Base-by-base conservation (phyloP, 805 yeast genomes). In the Ogataea populi-albae region DNA sequence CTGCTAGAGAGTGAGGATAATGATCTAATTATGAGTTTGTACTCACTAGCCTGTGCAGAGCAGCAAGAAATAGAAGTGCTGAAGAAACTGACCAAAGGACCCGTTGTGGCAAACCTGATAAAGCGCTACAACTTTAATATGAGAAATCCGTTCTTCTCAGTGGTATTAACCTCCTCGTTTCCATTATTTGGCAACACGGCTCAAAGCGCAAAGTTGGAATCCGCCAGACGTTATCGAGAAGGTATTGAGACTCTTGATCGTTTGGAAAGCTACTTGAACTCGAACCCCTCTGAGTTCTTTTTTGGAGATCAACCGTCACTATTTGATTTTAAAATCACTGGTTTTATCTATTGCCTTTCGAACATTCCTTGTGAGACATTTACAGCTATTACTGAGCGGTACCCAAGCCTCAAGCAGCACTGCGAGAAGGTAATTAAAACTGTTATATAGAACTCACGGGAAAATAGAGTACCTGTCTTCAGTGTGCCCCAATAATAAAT, bases 141-240 rank as follows among this genome's bases (percentile, higher is more conserved):
- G 26, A 61, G 76, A 46, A 65, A 71, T 38, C 61, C 62, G 5
- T 56, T 61, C 4, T 45, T 52, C n/a, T 35, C 53, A 6, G 20
- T 27, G 6, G 43, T 40, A 26, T 38, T 34, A 18, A 19, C 31
- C 3, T n/a, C 29, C n/a, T 29, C 34, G 2, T 9, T 40, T 4
- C 43, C 43, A 4, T 12, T 38, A 6, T 24, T 23, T 5, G 28
- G 38, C 30, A 18, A 30, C 7, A 25, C 14, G 10, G n/a, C 22
- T 1, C 32, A 49, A 8, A n/a, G n/a, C n/a, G 30, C 41, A 5
- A 34, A 37, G 9, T 29, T n/a, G n/a, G 55, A 48, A 23, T 22
- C n/a, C 4, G 21, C 28, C 7, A 30, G 40, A 34, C 45, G 53
- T 31, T 6, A 26, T n/a, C 23, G 30, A 5, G 51, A 46, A 24